These are phyloP conservation scores for Cytospora mali DNA, from an alignment of 2,329 filamentous ascomycete genomes.

Conservation along the genomic window DNA sequence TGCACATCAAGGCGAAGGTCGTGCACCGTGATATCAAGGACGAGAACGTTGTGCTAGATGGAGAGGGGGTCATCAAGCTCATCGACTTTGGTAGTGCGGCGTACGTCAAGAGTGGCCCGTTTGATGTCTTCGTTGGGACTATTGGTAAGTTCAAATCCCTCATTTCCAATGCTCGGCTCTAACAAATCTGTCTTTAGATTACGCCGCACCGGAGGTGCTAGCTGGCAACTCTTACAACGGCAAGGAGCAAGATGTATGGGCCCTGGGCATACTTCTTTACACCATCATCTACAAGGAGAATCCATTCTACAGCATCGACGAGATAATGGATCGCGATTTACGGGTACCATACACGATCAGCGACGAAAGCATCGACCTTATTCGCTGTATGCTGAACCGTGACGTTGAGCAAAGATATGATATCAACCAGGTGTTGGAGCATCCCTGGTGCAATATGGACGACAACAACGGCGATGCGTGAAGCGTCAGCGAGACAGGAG, in stretches of 20 bases:
- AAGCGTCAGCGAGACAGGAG: neutral
- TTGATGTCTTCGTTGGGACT: conserved; percentile 98
- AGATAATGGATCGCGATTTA: conserved; percentile 97
- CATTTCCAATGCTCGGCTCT: conserved; percentile 2
- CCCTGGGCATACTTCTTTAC: conserved; percentile 92
- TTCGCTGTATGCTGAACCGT: conserved; percentile 88
- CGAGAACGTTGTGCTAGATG: conserved; percentile 95
- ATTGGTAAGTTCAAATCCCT: conserved; percentile 68
- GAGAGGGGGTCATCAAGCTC: conserved; percentile 92
- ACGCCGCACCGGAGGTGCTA: conserved; percentile 96
- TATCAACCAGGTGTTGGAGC: conserved; percentile 86
- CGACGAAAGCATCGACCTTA: conserved; percentile 89
- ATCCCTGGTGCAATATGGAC: conserved; percentile 70
- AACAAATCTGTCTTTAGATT: conserved; percentile 64
- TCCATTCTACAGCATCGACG: conserved; percentile 97
- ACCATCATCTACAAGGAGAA: conserved; percentile 99
- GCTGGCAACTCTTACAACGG: conserved; percentile 89
- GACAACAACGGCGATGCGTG: conserved; percentile 5
- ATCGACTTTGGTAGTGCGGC: conserved; percentile 98
- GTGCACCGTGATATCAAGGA: conserved; percentile 99
- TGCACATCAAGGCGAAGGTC: conserved; percentile 87
- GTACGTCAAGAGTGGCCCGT: conserved; percentile 97
- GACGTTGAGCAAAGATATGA: conserved; percentile 80
- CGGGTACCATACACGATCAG: conserved; percentile 86
- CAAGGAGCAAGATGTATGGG: conserved; percentile 98